Percentiles rank a stretch among this genome's conserved stretches.
Evolutionary conservation across 2,329 filamentous ascomycete genomes (phyloP).

Genomic region (Penicillium sp.): DNA sequence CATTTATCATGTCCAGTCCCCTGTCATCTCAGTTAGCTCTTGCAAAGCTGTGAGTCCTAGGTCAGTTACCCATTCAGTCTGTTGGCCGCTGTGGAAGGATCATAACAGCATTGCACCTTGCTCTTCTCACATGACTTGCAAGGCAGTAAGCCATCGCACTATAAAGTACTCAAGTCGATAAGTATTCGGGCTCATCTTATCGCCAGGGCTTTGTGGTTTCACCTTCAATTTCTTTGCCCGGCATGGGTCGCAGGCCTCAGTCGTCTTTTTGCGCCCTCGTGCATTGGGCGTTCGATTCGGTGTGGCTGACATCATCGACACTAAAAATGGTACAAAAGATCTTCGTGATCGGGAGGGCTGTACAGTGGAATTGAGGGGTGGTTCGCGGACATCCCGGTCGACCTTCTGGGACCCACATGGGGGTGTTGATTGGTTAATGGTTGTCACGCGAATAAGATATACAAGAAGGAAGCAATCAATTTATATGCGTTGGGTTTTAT

Average conservation of each 20-base stretch:
- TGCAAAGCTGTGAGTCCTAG: not conserved
- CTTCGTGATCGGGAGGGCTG: not conserved
- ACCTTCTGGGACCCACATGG: not conserved
- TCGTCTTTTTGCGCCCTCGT: conserved; percentile 6
- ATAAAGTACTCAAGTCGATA: not conserved
- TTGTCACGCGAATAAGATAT: too few relatives aligned
- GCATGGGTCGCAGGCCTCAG: conserved; percentile 10
- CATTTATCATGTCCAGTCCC: conserved; percentile 10
- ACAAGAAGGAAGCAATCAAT: not conserved
- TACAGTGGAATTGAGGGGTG: not conserved
- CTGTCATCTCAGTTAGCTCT: not conserved
- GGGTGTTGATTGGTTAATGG: not conserved
- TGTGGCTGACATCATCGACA: not conserved
- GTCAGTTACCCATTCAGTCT: not conserved
- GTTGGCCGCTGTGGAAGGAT: conserved; percentile 4
- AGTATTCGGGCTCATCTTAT: not conserved
- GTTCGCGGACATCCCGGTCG: not conserved
- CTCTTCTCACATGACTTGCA: conserved; percentile 9
- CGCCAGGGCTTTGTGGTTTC: too few relatives aligned
- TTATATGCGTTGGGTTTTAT: not conserved
- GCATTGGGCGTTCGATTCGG: not conserved
- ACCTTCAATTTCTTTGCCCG: conserved; percentile 10
- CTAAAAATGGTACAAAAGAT: not conserved
- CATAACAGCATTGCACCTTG: conserved; percentile 6
- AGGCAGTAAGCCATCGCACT: conserved; percentile 10